Base-by-base conservation (phyloP, 495 filamentous ascomycete genomes). In the Penicillium cinerascens region DNA sequence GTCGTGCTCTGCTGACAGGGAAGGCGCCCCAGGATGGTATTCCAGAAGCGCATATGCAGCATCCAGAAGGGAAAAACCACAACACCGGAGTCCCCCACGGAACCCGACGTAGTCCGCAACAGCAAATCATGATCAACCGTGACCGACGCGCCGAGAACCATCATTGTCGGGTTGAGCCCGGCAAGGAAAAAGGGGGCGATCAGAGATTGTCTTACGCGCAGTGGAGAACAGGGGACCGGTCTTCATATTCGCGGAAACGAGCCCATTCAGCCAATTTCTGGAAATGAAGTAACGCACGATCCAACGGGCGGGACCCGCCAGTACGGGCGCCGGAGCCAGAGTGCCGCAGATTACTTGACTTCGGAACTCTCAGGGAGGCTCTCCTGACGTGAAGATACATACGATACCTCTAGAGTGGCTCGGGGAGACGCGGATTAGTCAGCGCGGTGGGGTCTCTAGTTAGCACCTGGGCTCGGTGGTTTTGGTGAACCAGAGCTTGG, bases 401-500 rank as follows among this genome's bases (percentile, higher is more conserved):
- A n/a, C n/a, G n/a, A n/a, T n/a, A n/a, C n/a, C n/a, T n/a, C n/a
- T n/a, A n/a, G n/a, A n/a, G n/a, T n/a, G n/a, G n/a, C n/a, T n/a
- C n/a, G n/a, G 18, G 44, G 45, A 36, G 39, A 44, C 54, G 47
- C 47, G 48, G 42, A 16, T 59, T 59, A 54, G 51, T 59, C 47
- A 59, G 51, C 51, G 43, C 27, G 20, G 11, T 37, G 11, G 44
- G 33, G 9, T 33, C 29, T 3, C 11, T 33, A n/a, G n/a, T 33
- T 33, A 33, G 29, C 29, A 10, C 22, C 22, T 23, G 22, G 22
- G 6, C 22, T 23, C 22, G 22, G 33, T n/a, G 33, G 33, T 2
- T 36, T n/a, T 36, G 33, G 18, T 18, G 37, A 39, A 39, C 37
- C 37, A 39, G 44, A 54, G 51, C 51, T 54, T 54, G 37, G 37